phyloP scores from a whole-genome alignment of 73 alveolate genomes.

The Paramecium sonneborni region DNA sequence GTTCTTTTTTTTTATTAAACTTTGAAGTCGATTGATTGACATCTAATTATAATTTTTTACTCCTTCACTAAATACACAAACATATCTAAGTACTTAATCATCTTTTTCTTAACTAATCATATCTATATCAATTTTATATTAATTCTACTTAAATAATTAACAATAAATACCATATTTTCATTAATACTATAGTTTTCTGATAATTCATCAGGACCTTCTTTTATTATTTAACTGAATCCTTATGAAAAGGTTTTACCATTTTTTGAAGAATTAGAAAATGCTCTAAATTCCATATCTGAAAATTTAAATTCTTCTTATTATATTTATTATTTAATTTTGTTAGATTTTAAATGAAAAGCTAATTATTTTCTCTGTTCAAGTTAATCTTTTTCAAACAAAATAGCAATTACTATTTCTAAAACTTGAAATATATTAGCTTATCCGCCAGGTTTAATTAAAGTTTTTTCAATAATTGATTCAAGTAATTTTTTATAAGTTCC shows the following conservation, averaged over 20 bases:
- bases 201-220: not conserved
- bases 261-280: not conserved
- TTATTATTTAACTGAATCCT: not conserved
- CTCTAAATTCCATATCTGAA: not conserved
- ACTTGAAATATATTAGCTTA: not conserved
- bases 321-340: not conserved
- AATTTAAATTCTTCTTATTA: not conserved
- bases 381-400: not conserved
- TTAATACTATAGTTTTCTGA: not conserved
- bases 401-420: not conserved
- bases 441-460: conserved; percentile 39
- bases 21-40: not conserved
- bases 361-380: not conserved
- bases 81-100: not conserved
- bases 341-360: not conserved
- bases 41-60: not conserved
- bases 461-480: not conserved
- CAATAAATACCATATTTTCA: not conserved
- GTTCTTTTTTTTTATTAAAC: not conserved
- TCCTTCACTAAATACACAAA: conserved; percentile 30
- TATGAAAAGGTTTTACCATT: not conserved
- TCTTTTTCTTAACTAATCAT: not conserved
- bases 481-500: not conserved
- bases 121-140: not conserved
- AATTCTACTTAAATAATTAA: not conserved